Conservation (phyloP, 306 rosid genomes). For the Oemleria cerasiformis region DNA sequence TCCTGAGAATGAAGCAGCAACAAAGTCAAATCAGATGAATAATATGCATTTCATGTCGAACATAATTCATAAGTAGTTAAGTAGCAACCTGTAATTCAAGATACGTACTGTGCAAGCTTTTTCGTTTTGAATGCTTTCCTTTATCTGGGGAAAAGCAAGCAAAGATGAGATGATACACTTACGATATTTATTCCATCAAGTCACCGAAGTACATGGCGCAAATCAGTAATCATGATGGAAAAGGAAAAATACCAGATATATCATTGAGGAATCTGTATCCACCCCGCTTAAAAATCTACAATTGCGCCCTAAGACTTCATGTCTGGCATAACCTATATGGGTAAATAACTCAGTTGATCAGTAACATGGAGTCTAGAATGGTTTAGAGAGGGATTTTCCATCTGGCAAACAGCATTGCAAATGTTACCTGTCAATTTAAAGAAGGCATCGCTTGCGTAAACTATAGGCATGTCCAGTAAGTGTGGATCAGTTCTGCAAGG, state of each 20-base stretch:
- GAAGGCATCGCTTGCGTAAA: conserved; percentile 90
- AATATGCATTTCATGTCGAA: conserved; percentile 25
- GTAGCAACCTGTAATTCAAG: conserved; percentile 94
- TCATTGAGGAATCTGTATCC: conserved; percentile 57
- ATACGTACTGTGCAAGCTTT: conserved; percentile 87
- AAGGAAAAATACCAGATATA: conserved; percentile 45
- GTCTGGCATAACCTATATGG: conserved; percentile 62
- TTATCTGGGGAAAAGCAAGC: conserved; percentile 53
- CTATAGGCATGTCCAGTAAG: conserved; percentile 86
- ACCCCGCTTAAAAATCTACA: conserved; percentile 80
- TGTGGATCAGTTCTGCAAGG: conserved; percentile 74
- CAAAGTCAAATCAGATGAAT: conserved; percentile 26
- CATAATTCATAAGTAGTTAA: conserved; percentile 28
- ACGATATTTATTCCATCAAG: conserved; percentile 11
- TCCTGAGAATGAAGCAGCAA: conserved; percentile 48
- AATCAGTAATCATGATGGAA: conserved; percentile 6
- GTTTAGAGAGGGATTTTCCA: neutral
- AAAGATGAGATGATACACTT: conserved; percentile 8
- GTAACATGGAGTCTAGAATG: neutral
- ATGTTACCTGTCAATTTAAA: conserved; percentile 74
- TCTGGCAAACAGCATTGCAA: neutral
- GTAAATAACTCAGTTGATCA: conserved; percentile 19
- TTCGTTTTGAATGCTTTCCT: conserved; percentile 61
- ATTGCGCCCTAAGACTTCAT: conserved; percentile 82
- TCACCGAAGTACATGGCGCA: conserved; percentile 14